These are phyloP conservation scores for Lachancea thermotolerans DNA, from an alignment of 805 yeast species.

Conservation along the genomic window DNA sequence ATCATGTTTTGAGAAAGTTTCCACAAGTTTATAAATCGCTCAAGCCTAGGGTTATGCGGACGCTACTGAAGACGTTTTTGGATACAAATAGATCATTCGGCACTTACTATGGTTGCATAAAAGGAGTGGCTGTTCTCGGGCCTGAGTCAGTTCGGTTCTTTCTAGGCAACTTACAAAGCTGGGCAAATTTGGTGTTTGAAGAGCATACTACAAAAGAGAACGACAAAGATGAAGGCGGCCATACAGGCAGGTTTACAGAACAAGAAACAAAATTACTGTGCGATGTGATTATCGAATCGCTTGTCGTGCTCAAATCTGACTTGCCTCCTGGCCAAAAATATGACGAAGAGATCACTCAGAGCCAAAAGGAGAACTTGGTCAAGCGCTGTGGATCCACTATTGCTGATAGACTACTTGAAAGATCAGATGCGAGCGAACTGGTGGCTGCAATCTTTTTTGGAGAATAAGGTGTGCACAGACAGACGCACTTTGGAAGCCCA, in stretches of 20 bases:
- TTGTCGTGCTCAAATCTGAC: conserved; percentile 40
- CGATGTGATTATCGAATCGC: conserved; percentile 47
- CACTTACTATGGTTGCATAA: conserved; percentile 86
- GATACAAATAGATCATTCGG: conserved; percentile 80
- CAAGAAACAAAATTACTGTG: conserved; percentile 45
- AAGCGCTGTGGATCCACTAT: conserved; percentile 58
- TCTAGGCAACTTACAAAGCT: conserved; percentile 74
- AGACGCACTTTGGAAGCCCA: too few relatives aligned
- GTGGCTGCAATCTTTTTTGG: conserved; percentile 70
- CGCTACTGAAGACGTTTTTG: conserved; percentile 82
- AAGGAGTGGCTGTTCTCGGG: conserved; percentile 79
- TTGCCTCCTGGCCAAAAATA: conserved; percentile 28
- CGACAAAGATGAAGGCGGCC: conserved; percentile 7
- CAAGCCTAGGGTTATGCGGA: conserved; percentile 90
- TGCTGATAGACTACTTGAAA: conserved; percentile 42
- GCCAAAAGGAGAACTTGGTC: conserved; percentile 38
- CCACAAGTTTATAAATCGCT: conserved; percentile 83
- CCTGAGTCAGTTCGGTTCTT: conserved; percentile 81
- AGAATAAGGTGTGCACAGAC: conserved; percentile 29
- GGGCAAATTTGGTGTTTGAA: conserved; percentile 60
- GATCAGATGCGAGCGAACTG: conserved; percentile 43
- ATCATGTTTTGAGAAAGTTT: conserved; percentile 69
- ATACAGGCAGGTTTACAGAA: conserved; percentile 29
- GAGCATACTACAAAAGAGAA: conserved; percentile 20
- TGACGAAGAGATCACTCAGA: conserved; percentile 34